phyloP scores from a whole-genome alignment of 2,329 filamentous ascomycete species.

The Tricladium varicosporioides region DNA sequence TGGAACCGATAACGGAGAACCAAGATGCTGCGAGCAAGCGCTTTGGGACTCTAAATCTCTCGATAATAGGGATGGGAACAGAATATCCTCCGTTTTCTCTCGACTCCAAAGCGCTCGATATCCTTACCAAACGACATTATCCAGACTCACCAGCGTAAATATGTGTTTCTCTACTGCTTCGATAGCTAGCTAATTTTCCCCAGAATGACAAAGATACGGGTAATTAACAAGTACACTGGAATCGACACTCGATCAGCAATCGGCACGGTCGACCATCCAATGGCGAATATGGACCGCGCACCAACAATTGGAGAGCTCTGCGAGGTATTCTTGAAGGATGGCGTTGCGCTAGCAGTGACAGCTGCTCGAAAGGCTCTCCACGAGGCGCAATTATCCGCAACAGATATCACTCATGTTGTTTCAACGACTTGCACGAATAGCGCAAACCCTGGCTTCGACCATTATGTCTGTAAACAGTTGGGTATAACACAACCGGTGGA shows the following conservation, averaged over 20 bases:
- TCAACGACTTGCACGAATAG: constrained; percentile 69
- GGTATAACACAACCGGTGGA: constrained; percentile 58
- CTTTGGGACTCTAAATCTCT: constrained; percentile 53
- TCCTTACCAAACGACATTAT: constrained; percentile 55
- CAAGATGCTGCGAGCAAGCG: constrained; percentile 19
- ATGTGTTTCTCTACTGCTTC: background rate
- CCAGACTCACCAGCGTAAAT: constrained; percentile 58
- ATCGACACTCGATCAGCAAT: constrained; percentile 63
- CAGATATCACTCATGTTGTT: constrained; percentile 63
- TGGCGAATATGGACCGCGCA: constrained; percentile 54
- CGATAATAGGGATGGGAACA: constrained; percentile 56
- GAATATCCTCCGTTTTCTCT: constrained; percentile 60
- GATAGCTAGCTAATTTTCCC: constrained; percentile 8
- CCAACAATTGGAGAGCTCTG: constrained; percentile 57
- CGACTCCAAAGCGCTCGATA: constrained; percentile 49
- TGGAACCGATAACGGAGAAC: constrained; percentile 13
- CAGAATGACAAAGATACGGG: constrained; percentile 61
- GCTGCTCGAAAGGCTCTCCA: constrained; percentile 54
- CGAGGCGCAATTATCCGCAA: constrained; percentile 50
- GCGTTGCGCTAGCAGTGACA: constrained; percentile 54
- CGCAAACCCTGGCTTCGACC: constrained; percentile 67
- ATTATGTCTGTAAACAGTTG: constrained; percentile 58
- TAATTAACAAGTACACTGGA: constrained; percentile 63
- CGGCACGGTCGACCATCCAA: constrained; percentile 57
- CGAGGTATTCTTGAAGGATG: constrained; percentile 53